phyloP scores from a whole-genome alignment of 345 rosid genomes.

The Salix arbutifolia region DNA sequence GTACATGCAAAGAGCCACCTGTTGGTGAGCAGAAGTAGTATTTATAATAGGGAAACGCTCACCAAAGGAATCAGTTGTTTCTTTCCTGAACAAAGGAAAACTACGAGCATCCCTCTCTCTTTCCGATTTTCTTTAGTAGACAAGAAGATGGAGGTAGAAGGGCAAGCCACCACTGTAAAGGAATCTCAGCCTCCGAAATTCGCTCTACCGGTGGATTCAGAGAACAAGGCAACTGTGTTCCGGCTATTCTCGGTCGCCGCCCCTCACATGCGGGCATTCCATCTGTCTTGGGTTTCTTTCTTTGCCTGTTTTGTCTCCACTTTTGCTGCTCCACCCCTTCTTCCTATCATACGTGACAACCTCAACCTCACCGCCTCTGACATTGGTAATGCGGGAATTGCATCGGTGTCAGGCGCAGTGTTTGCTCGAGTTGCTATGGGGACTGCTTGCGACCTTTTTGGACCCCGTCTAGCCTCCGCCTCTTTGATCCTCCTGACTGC shows the following conservation, averaged over 20 bases:
- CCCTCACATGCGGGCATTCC: constrained; percentile 90
- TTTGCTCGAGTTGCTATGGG: constrained; percentile 82
- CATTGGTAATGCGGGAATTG: constrained; percentile 85
- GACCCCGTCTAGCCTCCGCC: constrained; percentile 86
- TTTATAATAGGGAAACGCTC: not conserved
- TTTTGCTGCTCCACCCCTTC: constrained; percentile 78
- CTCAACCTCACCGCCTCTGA: constrained; percentile 78
- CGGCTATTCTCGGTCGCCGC: constrained; percentile 53
- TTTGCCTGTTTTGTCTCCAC: constrained; percentile 77
- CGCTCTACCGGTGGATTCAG: constrained; percentile 73
- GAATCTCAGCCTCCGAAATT: constrained; percentile 31
- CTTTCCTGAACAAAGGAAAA: not conserved
- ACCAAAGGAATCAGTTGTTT: not conserved
- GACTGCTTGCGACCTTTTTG: constrained; percentile 66
- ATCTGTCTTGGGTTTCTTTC: constrained; percentile 82
- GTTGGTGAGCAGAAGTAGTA: not conserved
- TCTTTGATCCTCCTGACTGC: constrained; percentile 70
- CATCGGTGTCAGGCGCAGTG: constrained; percentile 81
- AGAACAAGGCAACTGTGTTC: constrained; percentile 70
- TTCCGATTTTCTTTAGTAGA: not conserved
- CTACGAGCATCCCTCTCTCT: too few species aligned
- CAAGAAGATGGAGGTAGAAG: not conserved
- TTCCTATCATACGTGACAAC: constrained; percentile 76
- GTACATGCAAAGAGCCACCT: not conserved
- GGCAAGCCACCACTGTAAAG: not conserved